These are phyloP conservation scores for Gynandropsis gynandra DNA, from an alignment of 345 rosid genomes.

Conservation along the genomic window DNA sequence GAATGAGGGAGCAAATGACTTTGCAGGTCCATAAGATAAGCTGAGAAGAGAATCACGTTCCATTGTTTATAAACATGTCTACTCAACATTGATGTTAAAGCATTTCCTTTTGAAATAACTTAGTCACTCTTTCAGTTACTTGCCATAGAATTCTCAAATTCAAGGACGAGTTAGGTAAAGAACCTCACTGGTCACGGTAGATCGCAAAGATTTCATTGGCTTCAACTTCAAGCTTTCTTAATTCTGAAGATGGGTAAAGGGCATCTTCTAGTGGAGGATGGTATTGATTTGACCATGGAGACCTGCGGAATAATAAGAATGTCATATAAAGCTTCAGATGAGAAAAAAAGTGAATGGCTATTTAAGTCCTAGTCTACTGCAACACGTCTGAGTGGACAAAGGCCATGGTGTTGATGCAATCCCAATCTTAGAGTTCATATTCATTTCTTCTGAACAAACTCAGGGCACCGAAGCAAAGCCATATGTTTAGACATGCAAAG, in stretches of 20 bases:
- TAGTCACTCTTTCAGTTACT: not conserved
- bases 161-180: conserved; percentile 68
- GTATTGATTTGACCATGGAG: conserved; percentile 93
- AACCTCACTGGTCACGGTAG: conserved; percentile 99
- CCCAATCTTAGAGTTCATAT: not conserved
- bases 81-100: no score
- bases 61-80: no score
- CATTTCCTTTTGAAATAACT: not conserved
- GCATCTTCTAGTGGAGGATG: conserved; percentile 79
- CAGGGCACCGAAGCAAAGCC: conserved; percentile 6
- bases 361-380: not conserved
- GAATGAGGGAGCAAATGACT: no score
- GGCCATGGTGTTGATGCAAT: not conserved
- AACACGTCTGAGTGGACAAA: not conserved
- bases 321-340: conserved; percentile 2
- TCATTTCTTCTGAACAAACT: not conserved
- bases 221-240: conserved; percentile 87
- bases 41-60: no score
- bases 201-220: conserved; percentile 81
- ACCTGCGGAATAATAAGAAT: conserved; percentile 37
- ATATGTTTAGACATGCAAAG: conserved; percentile 1
- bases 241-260: conserved; percentile 56
- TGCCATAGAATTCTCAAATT: conserved; percentile 10
- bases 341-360: not conserved
- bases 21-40: no score